A percentile compares a stretch with the other conserved stretches of the same genome.
phyloP scores from a whole-genome alignment of 805 yeast genomes.

The Lachancea sp. region DNA sequence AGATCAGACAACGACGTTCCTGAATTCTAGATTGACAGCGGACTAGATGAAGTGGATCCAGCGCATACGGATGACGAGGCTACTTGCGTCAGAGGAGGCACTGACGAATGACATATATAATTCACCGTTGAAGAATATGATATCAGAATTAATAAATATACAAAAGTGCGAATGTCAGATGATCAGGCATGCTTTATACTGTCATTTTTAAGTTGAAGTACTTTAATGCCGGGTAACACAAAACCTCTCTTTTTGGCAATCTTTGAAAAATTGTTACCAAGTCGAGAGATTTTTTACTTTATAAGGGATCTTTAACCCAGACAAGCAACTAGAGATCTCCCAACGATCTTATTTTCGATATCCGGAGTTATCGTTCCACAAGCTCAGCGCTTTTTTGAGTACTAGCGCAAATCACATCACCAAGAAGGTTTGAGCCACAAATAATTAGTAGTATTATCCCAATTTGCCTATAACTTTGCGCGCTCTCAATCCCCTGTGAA shows the following conservation, averaged over 20 bases:
- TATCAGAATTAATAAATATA: too few species aligned
- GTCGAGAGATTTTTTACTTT: conserved; percentile 10
- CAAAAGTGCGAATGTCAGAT: too few species aligned
- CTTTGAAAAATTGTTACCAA: conserved; percentile 8
- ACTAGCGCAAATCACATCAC: neutral
- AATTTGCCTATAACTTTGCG: too few species aligned
- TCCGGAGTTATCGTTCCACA: neutral
- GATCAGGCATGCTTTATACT: neutral
- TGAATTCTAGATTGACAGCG: neutral
- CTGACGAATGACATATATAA: too few species aligned
- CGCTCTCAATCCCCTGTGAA: too few species aligned
- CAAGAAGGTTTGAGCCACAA: neutral
- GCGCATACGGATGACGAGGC: neutral
- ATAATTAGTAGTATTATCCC: too few species aligned
- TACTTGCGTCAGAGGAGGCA: neutral
- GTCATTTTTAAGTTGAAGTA: neutral
- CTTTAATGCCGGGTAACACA: conserved; percentile 1
- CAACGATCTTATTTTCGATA: neutral
- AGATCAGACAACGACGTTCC: neutral
- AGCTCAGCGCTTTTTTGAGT: neutral
- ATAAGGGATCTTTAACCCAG: conserved; percentile 8
- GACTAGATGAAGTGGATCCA: neutral
- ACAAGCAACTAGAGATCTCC: neutral
- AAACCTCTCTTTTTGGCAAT: conserved; percentile 4
- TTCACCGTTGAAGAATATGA: too few species aligned